Evolutionary conservation across 2,329 filamentous ascomycete genomes (phyloP), one percentile per base, ranked within the genome.

Genomic region (Claviceps capensis): DNA sequence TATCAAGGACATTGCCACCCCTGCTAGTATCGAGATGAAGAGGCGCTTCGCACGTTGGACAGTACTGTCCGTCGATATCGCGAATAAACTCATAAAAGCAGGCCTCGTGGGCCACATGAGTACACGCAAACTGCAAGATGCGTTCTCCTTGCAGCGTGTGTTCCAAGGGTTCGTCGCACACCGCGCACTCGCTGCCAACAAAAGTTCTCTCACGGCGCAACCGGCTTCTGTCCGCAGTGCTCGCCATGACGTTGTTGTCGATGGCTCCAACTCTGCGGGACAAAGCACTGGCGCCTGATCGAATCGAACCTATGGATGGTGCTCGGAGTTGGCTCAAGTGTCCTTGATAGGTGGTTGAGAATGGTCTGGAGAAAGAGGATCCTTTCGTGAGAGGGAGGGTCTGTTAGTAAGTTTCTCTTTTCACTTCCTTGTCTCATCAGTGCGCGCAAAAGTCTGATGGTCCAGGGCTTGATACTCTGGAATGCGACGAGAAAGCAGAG

Each of bases 81-180:
- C 88, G 86, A 61, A 98, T 95, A 65, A 94, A 96, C 69, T 98
- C 93, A 71, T 97, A 97, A 66, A 98, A 97, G 70, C 93, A 98
- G 38, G 91, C 93, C 68, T 97, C 93, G 66, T 98, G 93, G 11
- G 91, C 89, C 54, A 98, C 91, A 69, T 98, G 93, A n/a, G 84
- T 81, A 69, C 93, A 98, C 5, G 90, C 94, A 62, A 98, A 93
- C 66, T 97, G 93, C 51, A 98, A 74, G 55, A 98, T 89, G 59
- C 89, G 83, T 72, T 98, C 93, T 54, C 93, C 93, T 49, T 87
- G 86, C 47, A 98, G 76, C 3, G 89, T 98, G 67, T 97, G 91
- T 69, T 97, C 93, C 56, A 98, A 72, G 3, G 90, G 90, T 70
- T 98, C 93, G 67, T 98, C 93, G 65, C 93, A 98, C 16, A 96